Evolutionary conservation across 805 yeast species (phyloP), one percentile per base, ranked within the genome.

Genomic region (Pichia thaimueangensis): DNA sequence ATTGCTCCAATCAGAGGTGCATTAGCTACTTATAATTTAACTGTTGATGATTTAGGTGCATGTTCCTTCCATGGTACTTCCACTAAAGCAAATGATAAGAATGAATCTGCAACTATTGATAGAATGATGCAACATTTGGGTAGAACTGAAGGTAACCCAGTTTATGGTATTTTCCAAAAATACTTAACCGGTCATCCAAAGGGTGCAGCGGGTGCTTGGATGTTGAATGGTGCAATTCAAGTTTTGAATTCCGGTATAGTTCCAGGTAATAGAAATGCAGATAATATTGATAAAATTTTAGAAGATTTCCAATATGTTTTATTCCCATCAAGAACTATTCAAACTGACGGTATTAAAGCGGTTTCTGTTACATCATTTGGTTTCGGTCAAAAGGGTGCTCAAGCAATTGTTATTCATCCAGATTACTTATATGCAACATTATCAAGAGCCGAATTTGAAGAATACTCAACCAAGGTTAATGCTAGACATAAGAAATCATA

Each of bases 141-240:
- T 55, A 83, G 99, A 71, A 71, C 95, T 44, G 88, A 86, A 71
- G 99, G 99, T 71, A 94, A 93, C 71, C 95, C 98, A 50, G 89
- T 94, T 38, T 74, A 83, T 55, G 97, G 97, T 78, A 94, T 93
- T 43, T 91, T 94, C 95, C 99, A 93, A 71, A 93, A 93, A 70
- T 93, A 77, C 80, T 78, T 93, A 62, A 93, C 99, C 57, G 99
- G 99, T 70, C 99, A 93, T 74, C 98, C 98, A 58, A 93, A 93
- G 85, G 99, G 99, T 78, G 98, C 98, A 57, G 99, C 99, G 45
- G 99, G 97, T 76, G 97, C 99, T 45, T 93, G 98, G 98, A 93
- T 93, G 98, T 71, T 93, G 77, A 94, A 93, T 68, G 99, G 99
- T 69, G 96, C 87, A 45, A 71, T 93, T 54, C 99, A 93, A 73